Evolutionary conservation across 2,329 filamentous ascomycete species (phyloP).

Genomic region (Pezicula radicicola): DNA sequence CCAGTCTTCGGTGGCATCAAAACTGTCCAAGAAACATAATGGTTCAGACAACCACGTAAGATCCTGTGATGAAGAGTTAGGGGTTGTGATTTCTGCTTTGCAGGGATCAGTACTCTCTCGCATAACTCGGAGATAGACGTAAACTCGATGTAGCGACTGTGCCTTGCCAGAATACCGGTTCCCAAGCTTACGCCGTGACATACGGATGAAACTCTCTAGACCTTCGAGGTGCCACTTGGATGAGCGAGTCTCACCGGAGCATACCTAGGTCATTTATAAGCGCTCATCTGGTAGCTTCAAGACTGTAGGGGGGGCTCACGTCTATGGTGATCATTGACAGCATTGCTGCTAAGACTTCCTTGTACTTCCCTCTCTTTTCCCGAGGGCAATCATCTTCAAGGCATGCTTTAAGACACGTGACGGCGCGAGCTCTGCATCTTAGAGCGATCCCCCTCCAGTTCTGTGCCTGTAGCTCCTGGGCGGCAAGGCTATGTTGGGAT

Average conservation of each 20-base stretch:
- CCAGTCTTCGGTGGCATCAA: neutral
- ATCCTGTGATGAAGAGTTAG: too few relatives aligned
- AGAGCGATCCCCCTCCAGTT: neutral
- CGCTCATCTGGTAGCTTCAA: too few relatives aligned
- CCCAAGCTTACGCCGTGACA: neutral
- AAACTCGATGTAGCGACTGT: neutral
- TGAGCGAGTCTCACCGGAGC: neutral
- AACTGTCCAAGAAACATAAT: neutral
- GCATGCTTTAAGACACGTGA: neutral
- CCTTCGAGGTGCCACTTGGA: neutral
- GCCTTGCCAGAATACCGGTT: neutral
- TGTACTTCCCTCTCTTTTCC: neutral
- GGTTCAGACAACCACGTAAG: too few relatives aligned
- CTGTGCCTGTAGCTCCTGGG: neutral
- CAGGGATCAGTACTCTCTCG: neutral
- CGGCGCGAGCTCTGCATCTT: too few relatives aligned
- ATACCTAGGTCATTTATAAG: too few relatives aligned
- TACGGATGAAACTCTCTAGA: neutral
- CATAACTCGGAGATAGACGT: neutral
- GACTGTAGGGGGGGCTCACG: neutral
- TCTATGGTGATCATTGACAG: neutral
- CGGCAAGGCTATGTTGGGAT: neutral
- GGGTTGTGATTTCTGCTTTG: neutral
- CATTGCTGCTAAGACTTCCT: neutral
- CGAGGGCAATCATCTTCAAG: neutral